Evolutionary conservation across 208 protist genomes (phyloP).

Genomic region (Trypanosomatidae sp.): DNA sequence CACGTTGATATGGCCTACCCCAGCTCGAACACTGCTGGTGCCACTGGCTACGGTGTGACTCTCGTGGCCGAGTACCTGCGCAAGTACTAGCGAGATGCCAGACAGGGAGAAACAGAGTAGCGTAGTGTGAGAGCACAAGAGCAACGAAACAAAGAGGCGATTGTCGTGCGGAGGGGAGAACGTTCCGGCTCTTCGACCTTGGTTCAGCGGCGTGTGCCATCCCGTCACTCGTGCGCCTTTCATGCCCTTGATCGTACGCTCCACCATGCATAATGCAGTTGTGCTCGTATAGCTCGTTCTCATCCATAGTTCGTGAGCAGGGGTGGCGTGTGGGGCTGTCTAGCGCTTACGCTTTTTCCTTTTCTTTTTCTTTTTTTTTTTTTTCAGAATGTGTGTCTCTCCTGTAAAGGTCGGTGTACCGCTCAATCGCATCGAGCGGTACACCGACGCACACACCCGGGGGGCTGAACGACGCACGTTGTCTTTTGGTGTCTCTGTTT

Average conservation of each 20-base stretch:
- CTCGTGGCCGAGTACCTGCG: slow-evolving; percentile 59
- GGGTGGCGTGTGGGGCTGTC: not conserved
- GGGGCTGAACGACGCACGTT: no score
- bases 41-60: slow-evolving; percentile 77
- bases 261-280: not conserved
- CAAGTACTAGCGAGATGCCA: slow-evolving; percentile 21
- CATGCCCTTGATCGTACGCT: not conserved
- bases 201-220: not conserved
- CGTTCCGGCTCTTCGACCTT: not conserved
- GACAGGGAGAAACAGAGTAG: no score
- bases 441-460: no score
- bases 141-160: not conserved
- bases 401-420: not conserved
- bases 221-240: not conserved
- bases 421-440: no score
- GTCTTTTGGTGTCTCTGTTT: no score
- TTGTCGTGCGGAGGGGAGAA: not conserved
- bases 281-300: not conserved
- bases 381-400: not conserved
- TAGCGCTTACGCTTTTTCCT: slow-evolving; percentile 7
- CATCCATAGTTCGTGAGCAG: not conserved
- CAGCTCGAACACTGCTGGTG: slow-evolving; percentile 50
- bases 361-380: slow-evolving; percentile 18
- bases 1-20: slow-evolving; percentile 91
- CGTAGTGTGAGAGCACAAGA: not conserved